Evolutionary conservation across 1,284 basidiomycete genomes (phyloP), one percentile per base, ranked within the genome.

Genomic region (Heterobasidion parviporum): DNA sequence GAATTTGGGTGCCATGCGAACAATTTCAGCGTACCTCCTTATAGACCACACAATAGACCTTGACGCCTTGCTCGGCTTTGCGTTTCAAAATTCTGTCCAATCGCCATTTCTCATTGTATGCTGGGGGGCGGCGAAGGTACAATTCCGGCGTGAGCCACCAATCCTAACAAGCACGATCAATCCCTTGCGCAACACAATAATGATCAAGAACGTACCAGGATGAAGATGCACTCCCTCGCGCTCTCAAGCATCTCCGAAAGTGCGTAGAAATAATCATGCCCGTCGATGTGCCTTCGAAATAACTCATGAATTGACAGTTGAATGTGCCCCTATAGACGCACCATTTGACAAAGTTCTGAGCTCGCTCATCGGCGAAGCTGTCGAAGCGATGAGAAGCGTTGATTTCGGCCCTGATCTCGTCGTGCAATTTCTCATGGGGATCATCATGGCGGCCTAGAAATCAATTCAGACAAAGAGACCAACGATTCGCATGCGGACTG

Each of bases 121-220:
- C 88, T 2, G 93, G 86, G 0, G 95, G 95, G 15, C 95, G 87
- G 51, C 94, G 86, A 26, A 97, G 84, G 70, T 93, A 94, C 4
- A 97, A 74, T 67, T 97, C 94, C 1, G 94, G 94, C 0, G 89
- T 89, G 56, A 97, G 80, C 94, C 88, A 92, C 89, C 92, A 95
- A 64, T 94, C 92, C 79, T 87, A 58, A 32, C 16, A 44, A 34
- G 9, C 46, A 48, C 46, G 18, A 48, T 48, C 10, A 48, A 8
- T 15, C 9, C 4, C 10, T 12, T 5, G 46, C 10, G 50, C 50
- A 35, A 15, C 12, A n/a, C 8, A 34, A 35, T 1, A 2, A 32
- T 26, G 14, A 12, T 33, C 16, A 6, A 10, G 33, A 49, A 50
- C 74, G 16, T 60, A 86, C 86, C 60, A 86, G 59, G 57, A 89